Percentiles rank a stretch among this genome's conserved stretches.
Evolutionary conservation across 2,329 filamentous ascomycete species (phyloP).

Genomic region (Salinomyces thailandicus): DNA sequence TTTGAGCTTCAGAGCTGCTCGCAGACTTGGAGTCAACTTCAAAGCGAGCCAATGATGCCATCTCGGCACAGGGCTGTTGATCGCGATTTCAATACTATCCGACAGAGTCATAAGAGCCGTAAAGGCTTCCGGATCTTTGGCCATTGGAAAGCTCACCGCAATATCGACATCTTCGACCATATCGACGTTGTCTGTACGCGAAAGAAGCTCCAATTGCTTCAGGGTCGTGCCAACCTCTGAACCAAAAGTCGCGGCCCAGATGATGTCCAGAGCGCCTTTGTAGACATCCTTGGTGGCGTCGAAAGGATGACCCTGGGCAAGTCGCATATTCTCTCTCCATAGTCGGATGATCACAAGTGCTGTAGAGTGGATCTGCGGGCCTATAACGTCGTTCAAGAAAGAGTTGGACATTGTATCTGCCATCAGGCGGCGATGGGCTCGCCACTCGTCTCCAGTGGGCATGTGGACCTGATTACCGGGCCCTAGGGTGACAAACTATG

Average conservation of each 20-base stretch:
- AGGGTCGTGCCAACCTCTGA: constrained; percentile 21
- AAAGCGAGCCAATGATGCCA: constrained; percentile 16
- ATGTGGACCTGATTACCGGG: constrained; percentile 19
- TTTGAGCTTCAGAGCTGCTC: constrained; percentile 12
- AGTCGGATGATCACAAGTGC: constrained; percentile 19
- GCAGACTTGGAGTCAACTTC: constrained; percentile 6
- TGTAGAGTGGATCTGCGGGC: constrained; percentile 19
- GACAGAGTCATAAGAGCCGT: constrained; percentile 14
- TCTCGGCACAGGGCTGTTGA: constrained; percentile 16
- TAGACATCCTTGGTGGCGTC: constrained; percentile 26
- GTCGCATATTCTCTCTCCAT: constrained; percentile 22
- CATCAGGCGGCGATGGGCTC: constrained; percentile 18
- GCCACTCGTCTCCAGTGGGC: constrained; percentile 17
- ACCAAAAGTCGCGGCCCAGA: constrained; percentile 31
- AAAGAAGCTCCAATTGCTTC: constrained; percentile 9
- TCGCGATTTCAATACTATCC: constrained; percentile 12
- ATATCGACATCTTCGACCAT: neutral
- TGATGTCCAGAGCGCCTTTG: constrained; percentile 29
- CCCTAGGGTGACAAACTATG: constrained; percentile 12
- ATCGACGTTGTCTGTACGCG: neutral
- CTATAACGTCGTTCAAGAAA: constrained; percentile 22
- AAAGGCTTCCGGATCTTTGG: constrained; percentile 13
- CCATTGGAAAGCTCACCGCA: constrained; percentile 11
- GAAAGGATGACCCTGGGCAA: constrained; percentile 27
- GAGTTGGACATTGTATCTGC: constrained; percentile 20